Base-by-base conservation (phyloP, 306 rosid species). In the Crotalaria pallida region DNA sequence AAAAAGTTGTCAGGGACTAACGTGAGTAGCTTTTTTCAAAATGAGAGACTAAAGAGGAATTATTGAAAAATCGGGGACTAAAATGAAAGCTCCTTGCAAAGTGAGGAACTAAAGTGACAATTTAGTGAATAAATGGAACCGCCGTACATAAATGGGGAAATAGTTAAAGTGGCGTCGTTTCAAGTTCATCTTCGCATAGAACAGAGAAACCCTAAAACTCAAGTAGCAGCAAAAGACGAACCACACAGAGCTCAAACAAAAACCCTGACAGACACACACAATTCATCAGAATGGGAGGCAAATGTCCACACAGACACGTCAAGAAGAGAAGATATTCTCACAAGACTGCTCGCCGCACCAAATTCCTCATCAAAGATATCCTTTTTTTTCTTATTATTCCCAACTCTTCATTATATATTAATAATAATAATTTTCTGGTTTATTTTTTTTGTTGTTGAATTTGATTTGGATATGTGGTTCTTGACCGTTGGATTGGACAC, bases 201-300 rank as follows among this genome's bases (percentile, higher is more conserved):
- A 26, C 8, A 36, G 13, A 21, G 38, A 65, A 76, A 79, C 80
- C 84, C 88, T 67, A 80, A n/a, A n/a, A 59, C 19, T 13, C 8
- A 53, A 49, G 65, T 40, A 23, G 15, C 73, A 26, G 71, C 48
- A 18, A 50, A 43, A 16, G 58, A 45, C 16, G 36, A 50, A 45
- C n/a, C n/a, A n/a, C n/a, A 1, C 13, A 40, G 23, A 11, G 15
- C 31, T 41, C 38, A 16, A 70, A 43, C 38, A 16, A 70, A 71
- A 65, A 71, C 67, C 49, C 67, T 63, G 33, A 61, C 69, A 43
- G 67, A 50, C 10, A 33, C 69, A 22, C 26, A 0, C 1, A 76
- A n/a, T n/a, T n/a, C n/a, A n/a, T n/a, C n/a, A 74, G 52, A 21
- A 93, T 94, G 99, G 99, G 99, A 10, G 99, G 99, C 0, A 94